Evolutionary conservation across 2,329 filamentous ascomycete genomes (phyloP), one percentile per base, ranked within the genome.

Genomic region (Arthrobotrys iridis): DNA sequence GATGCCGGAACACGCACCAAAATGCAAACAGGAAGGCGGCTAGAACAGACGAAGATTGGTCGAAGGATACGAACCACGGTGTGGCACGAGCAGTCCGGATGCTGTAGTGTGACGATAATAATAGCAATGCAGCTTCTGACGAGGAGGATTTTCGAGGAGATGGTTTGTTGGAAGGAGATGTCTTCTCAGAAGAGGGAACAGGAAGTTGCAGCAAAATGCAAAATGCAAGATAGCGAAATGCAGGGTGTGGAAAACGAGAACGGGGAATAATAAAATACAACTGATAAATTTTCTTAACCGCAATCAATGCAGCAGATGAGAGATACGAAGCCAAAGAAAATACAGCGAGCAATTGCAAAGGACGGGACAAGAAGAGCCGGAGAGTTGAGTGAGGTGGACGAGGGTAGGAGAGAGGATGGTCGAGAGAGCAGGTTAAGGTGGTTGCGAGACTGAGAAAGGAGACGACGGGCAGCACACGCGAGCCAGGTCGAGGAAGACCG

Each of bases 241-340:
- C 8, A 55, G 24, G 11, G 15, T 11, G 30, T 37, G 4, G 11
- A 7, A 18, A 37, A 13, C 5, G 20, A 52, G 4, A 46, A 40
- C 37, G 37, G 15, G 11, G 37, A 40, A 24, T 46, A 46, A 26
- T 11, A n/a, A 22, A 7, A 30, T 41, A 43, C n/a, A 26, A 66
- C 20, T n/a, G 45, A 37, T 35, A 52, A 35, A 26, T n/a, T 20
- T 30, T 18, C 28, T n/a, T n/a, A 52, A 70, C 52, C 55, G 55
- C 55, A 70, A 20, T 70, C 57, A 70, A 55, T 70, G 65, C 65
- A 62, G 65, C 30, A 55, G 48, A 50, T 18, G 33, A 52, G 55
- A 58, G 30, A 20, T 30, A 33, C 26, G 26, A 55, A 55, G 50
- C 15, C 28, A 37, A 55, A 24, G 15, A 52, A 18, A 65, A 43